These are phyloP conservation scores for Phytopythium litorale DNA, from an alignment of 352 stramenopile genomes.

Conservation along the genomic window DNA sequence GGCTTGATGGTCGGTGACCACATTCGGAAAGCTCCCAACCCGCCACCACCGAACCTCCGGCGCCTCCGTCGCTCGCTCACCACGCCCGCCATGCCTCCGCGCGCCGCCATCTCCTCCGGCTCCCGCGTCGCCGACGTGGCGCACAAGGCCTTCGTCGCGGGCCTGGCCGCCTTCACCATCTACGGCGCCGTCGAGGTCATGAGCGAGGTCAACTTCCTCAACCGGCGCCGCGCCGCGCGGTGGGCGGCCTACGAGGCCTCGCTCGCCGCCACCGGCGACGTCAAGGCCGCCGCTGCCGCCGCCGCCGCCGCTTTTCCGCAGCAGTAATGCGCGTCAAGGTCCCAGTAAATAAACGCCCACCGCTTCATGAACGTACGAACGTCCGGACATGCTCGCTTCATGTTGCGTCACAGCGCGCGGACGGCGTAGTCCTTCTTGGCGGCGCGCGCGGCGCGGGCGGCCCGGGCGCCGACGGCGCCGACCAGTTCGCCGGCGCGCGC, in stretches of 20 bases:
- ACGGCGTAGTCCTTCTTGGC: conserved; percentile 72
- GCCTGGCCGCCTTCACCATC: conserved; percentile 63
- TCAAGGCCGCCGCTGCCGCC: conserved; percentile 18
- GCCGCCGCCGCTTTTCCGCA: conserved; percentile 11
- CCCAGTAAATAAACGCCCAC: not conserved
- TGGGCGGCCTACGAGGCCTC: conserved; percentile 20
- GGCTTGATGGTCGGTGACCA: not conserved
- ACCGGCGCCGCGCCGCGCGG: conserved; percentile 77
- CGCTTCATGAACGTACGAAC: not conserved
- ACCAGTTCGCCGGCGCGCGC: conserved; percentile 38
- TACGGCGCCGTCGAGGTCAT: conserved; percentile 71
- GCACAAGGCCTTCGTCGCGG: conserved; percentile 79
- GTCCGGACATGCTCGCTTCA: not conserved
- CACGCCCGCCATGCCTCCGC: conserved; percentile 14
- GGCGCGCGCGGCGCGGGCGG: conserved; percentile 23
- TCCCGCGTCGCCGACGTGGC: conserved; percentile 63
- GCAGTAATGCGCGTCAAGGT: not conserved
- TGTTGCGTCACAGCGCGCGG: conserved; percentile 35
- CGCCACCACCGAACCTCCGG: not conserved
- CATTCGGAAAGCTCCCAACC: not conserved
- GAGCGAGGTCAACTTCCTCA: conserved; percentile 73
- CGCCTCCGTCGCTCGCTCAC: not conserved
- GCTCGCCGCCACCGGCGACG: conserved; percentile 8
- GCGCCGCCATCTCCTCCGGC: conserved; percentile 11
- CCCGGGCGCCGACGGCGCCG: conserved; percentile 32